Base-by-base conservation (phyloP, 805 yeast species). In the Candida sithepensis region DNA sequence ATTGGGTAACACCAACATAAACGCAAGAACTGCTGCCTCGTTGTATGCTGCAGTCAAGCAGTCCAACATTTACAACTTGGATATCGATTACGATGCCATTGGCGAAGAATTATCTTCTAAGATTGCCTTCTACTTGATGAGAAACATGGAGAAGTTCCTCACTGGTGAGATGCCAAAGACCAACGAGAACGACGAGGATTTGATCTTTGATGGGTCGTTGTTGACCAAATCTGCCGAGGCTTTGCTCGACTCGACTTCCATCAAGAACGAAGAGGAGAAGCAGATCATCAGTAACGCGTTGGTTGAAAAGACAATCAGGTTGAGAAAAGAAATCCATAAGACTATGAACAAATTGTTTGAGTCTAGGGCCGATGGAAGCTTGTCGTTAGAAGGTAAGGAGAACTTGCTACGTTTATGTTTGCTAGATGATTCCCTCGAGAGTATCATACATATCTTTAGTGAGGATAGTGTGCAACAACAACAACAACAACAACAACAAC, bases 141-240 rank as follows among this genome's bases (percentile, higher is more conserved):
- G 75, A 53, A 79, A 79, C 57, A 74, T 79, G 78, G 81, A 78
- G 55, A 65, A 61, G 30, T 67, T 68, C 22, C 62, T 77, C 55
- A 72, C 67, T 52, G 58, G 60, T 41, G 66, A 62, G 39, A 51
- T 53, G 21, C 53, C 58, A 37, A 52, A 49, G 24, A 51, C 54
- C 34, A 52, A 51, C 13, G 47, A 53, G 26, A 55, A 55, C 32
- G 66, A 67, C 30, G 86, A 77, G 61, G 92, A 86, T 53, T 70
- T 86, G 42, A 74, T 86, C 63, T 84, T 82, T 61, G 92, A 85
- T 66, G 94, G 92, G 5, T 77, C 89, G 0, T 68, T 86, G 47
- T 71, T 86, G 42, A 82, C 88, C 57, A 84, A 84, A 61, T 78
- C 88, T 2, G 92, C 91, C 0, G 89, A 82, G 51, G 78, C 79